Base-by-base conservation (phyloP, 495 filamentous ascomycete genomes). In the Aspergillus homomorphus region DNA sequence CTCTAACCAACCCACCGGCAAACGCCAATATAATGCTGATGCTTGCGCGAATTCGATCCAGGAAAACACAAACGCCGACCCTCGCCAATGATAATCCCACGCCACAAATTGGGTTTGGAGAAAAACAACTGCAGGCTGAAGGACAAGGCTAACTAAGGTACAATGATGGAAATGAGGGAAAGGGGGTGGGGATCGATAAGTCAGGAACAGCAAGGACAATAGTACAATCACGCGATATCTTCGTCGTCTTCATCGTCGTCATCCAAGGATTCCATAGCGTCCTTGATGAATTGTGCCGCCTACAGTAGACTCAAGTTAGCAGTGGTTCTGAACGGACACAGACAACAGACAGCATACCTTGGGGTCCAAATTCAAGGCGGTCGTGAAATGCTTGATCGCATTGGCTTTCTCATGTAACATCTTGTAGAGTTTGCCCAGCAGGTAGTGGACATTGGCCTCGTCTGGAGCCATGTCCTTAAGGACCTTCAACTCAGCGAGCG, bases 371-470 rank as follows among this genome's bases (percentile, higher is more conserved):
- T 96, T 96, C 69, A 97, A 70, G 22, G 95, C 94, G 66, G 89
- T 91, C 0, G 94, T 98, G 63, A 94, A 96, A 69, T 96, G 90
- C 63, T 89, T 85, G 53, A 98, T 90, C 42, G 95, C 91, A 58
- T 83, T 80, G 60, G 81, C 82, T 72, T 89, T 93, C 64, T 96
- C 86, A 51, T 83, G 82, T 56, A 96, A 62, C 60, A 77, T 80
- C 76, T 95, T 96, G 71, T 95, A 92, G 57, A 95, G 73, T 70
- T 87, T 91, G 14, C 92, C 94, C 3, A 98, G 81, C 41, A 92
- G 79, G 74, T 94, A 98, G 70, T 96, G 93, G 23, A 98, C 93
- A 64, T 91, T 96, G 20, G 95, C 90, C 67, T 96, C 92, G 65
- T 98, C 91, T 1, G 95, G 94, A 33, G 91, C 92, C 54, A 95